Percentiles rank a stretch among this genome's conserved stretches.
Conservation (phyloP, 2,329 filamentous ascomycete species). For the Arthrinium phaeospermum region DNA sequence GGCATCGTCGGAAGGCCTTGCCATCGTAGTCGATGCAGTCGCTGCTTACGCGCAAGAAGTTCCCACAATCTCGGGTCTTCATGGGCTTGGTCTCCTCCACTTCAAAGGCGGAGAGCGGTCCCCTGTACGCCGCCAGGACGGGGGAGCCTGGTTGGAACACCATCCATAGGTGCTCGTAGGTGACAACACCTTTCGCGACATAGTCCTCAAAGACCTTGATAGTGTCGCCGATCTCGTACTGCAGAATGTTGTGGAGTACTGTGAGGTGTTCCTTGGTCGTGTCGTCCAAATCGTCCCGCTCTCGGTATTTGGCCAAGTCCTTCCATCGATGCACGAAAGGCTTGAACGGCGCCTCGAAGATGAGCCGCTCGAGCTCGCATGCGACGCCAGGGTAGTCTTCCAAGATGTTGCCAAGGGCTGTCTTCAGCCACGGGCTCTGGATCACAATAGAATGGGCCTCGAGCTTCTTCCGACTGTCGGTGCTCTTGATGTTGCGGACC, state of each 20-base stretch:
- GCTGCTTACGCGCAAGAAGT: constrained; percentile 45
- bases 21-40: constrained; percentile 56
- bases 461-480: constrained; percentile 55
- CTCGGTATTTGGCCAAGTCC: constrained; percentile 45
- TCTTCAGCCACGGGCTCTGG: constrained; percentile 66
- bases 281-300: constrained; percentile 48
- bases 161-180: constrained; percentile 59
- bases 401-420: constrained; percentile 59
- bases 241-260: constrained; percentile 53
- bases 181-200: constrained; percentile 58
- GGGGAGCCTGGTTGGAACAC: constrained; percentile 53
- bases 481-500: constrained; percentile 52
- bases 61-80: constrained; percentile 41
- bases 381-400: constrained; percentile 65
- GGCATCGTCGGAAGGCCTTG: constrained; percentile 46
- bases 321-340: constrained; percentile 72
- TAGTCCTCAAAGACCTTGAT: constrained; percentile 58
- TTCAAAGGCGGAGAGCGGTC: constrained; percentile 47
- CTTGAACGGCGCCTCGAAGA: constrained; percentile 65
- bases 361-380: constrained; percentile 62
- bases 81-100: constrained; percentile 45
- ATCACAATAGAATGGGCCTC: constrained; percentile 63
- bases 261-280: constrained; percentile 52
- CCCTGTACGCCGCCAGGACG: constrained; percentile 43
- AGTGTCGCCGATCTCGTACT: constrained; percentile 55